phyloP scores from a whole-genome alignment of 306 rosid genomes.

The Fragaria iinumae region DNA sequence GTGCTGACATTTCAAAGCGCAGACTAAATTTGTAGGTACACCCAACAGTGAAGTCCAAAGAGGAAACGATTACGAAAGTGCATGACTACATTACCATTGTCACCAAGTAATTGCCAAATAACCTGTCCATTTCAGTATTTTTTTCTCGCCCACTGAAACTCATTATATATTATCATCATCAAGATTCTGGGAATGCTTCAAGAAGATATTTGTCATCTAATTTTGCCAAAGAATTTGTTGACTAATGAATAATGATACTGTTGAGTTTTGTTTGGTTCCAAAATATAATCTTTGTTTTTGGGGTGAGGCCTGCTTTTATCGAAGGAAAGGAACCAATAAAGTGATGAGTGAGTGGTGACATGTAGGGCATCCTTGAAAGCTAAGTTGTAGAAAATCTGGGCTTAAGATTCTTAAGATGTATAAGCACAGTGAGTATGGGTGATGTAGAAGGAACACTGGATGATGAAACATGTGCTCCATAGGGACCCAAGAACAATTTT shows the following conservation, averaged over 20 bases:
- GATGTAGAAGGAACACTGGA: not conserved
- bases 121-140: not conserved
- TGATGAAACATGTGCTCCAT: not conserved
- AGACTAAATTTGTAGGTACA: not conserved
- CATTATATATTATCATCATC: not conserved
- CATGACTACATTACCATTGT: not conserved
- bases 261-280: not conserved
- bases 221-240: not conserved
- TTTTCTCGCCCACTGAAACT: not conserved
- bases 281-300: not conserved
- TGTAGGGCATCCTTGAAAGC: conserved; percentile 9
- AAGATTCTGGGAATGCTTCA: not conserved
- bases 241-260: not conserved
- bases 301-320: not conserved
- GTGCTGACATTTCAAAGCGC: not conserved
- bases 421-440: not conserved
- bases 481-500: not conserved
- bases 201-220: not conserved
- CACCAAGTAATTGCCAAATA: not conserved
- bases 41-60: not conserved
- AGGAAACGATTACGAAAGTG: not conserved
- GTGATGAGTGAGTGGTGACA: not conserved
- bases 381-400: not conserved
- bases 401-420: not conserved
- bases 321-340: not conserved